These are phyloP conservation scores for Sarocladiaceae sp. DNA, from an alignment of 2,329 filamentous ascomycete species.

Conservation along the genomic window DNA sequence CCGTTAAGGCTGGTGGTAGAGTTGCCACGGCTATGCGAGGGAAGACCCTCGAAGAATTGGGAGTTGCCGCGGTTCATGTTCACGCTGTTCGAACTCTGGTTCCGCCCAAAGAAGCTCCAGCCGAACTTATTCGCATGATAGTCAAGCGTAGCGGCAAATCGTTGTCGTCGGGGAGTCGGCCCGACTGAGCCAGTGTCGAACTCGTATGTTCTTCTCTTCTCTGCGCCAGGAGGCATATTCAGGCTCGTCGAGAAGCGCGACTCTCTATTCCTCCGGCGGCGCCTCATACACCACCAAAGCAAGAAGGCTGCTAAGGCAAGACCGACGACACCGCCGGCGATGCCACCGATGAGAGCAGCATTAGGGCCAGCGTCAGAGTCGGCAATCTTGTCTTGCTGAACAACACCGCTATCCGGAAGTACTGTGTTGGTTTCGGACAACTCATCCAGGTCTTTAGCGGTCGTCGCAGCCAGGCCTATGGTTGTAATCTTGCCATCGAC, in stretches of 20 bases:
- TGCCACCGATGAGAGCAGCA: slow-evolving; percentile 34
- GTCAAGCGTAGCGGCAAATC: slow-evolving; percentile 22
- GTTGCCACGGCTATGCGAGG: slow-evolving; percentile 1
- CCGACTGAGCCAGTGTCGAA: slow-evolving; percentile 41
- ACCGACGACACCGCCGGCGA: slow-evolving; percentile 37
- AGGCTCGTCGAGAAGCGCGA: slow-evolving; percentile 17
- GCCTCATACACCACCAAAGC: slow-evolving; percentile 40
- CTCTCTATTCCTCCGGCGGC: slow-evolving; percentile 32
- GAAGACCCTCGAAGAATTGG: slow-evolving; percentile 35
- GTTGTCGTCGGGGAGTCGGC: slow-evolving; percentile 36
- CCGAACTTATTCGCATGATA: slow-evolving; percentile 15
- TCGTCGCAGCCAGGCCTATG: slow-evolving; percentile 9
- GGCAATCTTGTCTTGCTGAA: neutral
- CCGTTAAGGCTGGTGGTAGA: slow-evolving; percentile 4
- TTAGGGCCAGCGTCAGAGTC: neutral
- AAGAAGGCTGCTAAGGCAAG: slow-evolving; percentile 33
- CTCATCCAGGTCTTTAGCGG: slow-evolving; percentile 3
- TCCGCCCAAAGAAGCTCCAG: slow-evolving; percentile 5
- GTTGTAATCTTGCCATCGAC: slow-evolving; percentile 6
- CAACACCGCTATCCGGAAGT: neutral
- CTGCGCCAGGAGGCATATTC: slow-evolving; percentile 18
- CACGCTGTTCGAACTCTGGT: slow-evolving; percentile 22
- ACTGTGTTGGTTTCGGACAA: neutral
- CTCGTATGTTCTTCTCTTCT: slow-evolving; percentile 16
- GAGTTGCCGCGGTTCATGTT: slow-evolving; percentile 48